Evolutionary conservation across 306 rosid species (phyloP), one percentile per base, ranked within the genome.

Genomic region (Quercus mongolica): DNA sequence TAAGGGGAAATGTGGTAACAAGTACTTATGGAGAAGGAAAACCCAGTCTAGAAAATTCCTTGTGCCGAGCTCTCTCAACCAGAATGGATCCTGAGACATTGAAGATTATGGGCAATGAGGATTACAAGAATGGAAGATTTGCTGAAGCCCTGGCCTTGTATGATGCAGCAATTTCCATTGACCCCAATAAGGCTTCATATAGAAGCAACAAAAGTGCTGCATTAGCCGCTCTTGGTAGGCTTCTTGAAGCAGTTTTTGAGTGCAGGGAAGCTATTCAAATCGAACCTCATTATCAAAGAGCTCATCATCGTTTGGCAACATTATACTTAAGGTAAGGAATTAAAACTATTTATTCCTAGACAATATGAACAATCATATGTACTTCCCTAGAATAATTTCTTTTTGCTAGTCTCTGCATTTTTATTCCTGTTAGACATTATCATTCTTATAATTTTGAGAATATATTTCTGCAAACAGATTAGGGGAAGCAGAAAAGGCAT

Each of bases 181-280:
- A 94, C 75, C 92, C 96, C 0, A 85, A 83, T 11, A 92, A 91
- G 84, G 98, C 98, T 73, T 87, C 98, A 0, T 94, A 94, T 59
- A 88, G 97, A 75, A 94, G 97, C 76, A 94, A 94, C 49, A 90
- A 86, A 82, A 92, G 97, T 83, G 99, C 95, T 2, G 99, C 97
- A 4, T 87, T 94, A 56, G 83, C 89, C 1, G 97, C 97, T 74
- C 97, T 94, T 15, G 97, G 98, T 54, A 80, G 86, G 84, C 68
- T 91, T 74, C 85, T 94, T 15, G 97, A 94, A 73, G 99, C 97
- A 3, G 91, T 91, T 59, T 92, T 94, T 62, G 97, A 94, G 83
- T 94, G 99, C 67, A 86, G 92, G 71, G 97, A 92, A 86, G 99
- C 99, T 33, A 90, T 94, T 73, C 81, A 83, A 41, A 94, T 94